Percentiles rank a stretch among this genome's conserved stretches.
Conservation (phyloP, 768 basidiomycete genomes). For the Mrakia blollopis region DNA sequence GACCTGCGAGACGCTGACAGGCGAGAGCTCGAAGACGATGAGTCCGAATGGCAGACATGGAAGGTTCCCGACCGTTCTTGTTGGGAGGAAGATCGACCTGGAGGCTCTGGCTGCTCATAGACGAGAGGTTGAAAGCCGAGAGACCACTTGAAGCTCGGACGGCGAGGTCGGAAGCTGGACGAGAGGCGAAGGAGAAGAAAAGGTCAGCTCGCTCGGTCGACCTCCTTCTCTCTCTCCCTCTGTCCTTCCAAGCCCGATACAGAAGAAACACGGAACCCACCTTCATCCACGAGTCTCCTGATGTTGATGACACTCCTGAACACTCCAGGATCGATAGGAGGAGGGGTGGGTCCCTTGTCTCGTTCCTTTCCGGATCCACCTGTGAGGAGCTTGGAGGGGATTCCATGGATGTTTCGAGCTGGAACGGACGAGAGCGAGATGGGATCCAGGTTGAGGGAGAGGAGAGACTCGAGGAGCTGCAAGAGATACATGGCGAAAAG, state of each 20-base stretch:
- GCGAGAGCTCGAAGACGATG: slow-evolving; percentile 74
- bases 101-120: slow-evolving; percentile 49
- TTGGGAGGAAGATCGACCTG: slow-evolving; percentile 37
- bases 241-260: neutral
- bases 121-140: slow-evolving; percentile 65
- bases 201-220: neutral
- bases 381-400: slow-evolving; percentile 34
- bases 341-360: slow-evolving; percentile 55
- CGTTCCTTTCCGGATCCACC: slow-evolving; percentile 42
- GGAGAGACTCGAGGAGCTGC: slow-evolving; percentile 67
- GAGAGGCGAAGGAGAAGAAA: neutral
- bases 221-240: neutral
- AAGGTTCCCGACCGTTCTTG: slow-evolving; percentile 59
- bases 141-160: slow-evolving; percentile 82
- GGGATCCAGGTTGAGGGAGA: slow-evolving; percentile 70
- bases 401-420: slow-evolving; percentile 35
- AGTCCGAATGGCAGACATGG: slow-evolving; percentile 79
- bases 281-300: slow-evolving; percentile 74
- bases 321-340: slow-evolving; percentile 83
- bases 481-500: neutral
- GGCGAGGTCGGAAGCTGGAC: slow-evolving; percentile 69
- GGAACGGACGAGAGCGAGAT: slow-evolving; percentile 45
- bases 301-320: slow-evolving; percentile 71
- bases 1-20: slow-evolving; percentile 51
- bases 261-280: neutral